These are phyloP conservation scores for Ganoderma boninense DNA, from an alignment of 1,284 basidiomycete species.

Conservation along the genomic window DNA sequence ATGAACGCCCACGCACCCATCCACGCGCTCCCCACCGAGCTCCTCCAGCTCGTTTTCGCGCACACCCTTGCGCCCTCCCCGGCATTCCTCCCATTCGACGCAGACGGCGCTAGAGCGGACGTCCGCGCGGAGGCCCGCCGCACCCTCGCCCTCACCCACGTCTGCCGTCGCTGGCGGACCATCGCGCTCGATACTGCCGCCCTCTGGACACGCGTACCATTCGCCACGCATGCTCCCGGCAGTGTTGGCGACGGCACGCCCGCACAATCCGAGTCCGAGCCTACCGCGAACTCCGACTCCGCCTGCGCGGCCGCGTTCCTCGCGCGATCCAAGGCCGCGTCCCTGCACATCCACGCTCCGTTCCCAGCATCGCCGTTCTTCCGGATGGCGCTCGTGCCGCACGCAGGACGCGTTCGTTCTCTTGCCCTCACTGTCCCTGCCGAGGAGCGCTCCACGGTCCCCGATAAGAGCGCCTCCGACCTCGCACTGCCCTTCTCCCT, in stretches of 20 bases:
- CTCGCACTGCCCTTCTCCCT: constrained; percentile 17
- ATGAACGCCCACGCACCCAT: constrained; percentile 23
- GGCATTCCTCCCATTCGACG: constrained; percentile 9
- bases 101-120: constrained; percentile 13
- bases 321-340: constrained; percentile 19
- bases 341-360: constrained; percentile 20
- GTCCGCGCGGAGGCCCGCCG: background rate
- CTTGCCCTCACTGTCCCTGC: constrained; percentile 19
- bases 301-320: constrained; percentile 9
- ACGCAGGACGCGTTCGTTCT: constrained; percentile 18
- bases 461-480: background rate
- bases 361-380: background rate
- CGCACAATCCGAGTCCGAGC: background rate
- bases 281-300: background rate
- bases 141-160: constrained; percentile 19
- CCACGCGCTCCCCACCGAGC: constrained; percentile 26
- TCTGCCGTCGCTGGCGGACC: constrained; percentile 29
- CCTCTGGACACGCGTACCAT: constrained; percentile 22
- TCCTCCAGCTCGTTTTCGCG: constrained; percentile 26
- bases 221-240: background rate
- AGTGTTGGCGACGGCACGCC: background rate
- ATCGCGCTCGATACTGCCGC: constrained; percentile 24
- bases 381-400: constrained; percentile 7
- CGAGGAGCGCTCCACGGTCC: background rate
- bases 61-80: constrained; percentile 11